These are phyloP conservation scores for Arthrobotrys pseudoclavata DNA, from an alignment of 2,329 filamentous ascomycete species.

Conservation along the genomic window DNA sequence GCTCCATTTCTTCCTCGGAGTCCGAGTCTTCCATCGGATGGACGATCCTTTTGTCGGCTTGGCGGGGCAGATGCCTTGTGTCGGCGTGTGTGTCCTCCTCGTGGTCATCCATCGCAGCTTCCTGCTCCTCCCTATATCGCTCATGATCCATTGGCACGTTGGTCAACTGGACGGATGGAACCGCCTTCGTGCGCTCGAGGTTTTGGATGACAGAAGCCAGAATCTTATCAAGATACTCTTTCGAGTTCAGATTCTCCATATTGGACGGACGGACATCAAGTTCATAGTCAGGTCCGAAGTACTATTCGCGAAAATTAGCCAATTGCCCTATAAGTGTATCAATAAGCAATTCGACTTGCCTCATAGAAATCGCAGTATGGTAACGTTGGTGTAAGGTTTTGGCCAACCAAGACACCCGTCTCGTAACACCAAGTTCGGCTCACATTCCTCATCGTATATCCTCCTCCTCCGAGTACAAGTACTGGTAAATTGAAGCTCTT, in stretches of 20 bases:
- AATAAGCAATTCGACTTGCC: conserved; percentile 65
- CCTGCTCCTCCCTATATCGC: conserved; percentile 71
- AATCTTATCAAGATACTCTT: conserved; percentile 78
- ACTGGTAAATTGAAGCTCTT: conserved; percentile 85
- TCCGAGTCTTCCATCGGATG: conserved; percentile 74
- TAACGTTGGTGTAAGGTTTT: conserved; percentile 74
- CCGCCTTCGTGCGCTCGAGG: conserved; percentile 74
- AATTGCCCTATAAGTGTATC: conserved; percentile 15
- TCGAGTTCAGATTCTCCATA: conserved; percentile 79
- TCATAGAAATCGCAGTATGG: conserved; percentile 81
- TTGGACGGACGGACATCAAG: conserved; percentile 78
- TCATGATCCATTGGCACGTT: conserved; percentile 74
- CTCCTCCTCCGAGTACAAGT: conserved; percentile 91
- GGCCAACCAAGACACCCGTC: conserved; percentile 77
- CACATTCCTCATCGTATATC: conserved; percentile 96
- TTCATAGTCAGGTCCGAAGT: conserved; percentile 79
- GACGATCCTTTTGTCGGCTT: conserved; percentile 74
- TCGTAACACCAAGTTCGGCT: conserved; percentile 97
- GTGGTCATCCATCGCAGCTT: conserved; percentile 75
- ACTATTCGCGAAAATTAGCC: conserved; percentile 67
- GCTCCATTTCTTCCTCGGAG: conserved; percentile 70
- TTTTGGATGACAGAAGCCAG: conserved; percentile 77
- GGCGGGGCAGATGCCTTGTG: conserved; percentile 73
- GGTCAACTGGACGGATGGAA: conserved; percentile 75
- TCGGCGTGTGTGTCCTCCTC: conserved; percentile 75